Base-by-base conservation (phyloP, 1,139 yeast genomes). In the Suhomyces kunorum region DNA sequence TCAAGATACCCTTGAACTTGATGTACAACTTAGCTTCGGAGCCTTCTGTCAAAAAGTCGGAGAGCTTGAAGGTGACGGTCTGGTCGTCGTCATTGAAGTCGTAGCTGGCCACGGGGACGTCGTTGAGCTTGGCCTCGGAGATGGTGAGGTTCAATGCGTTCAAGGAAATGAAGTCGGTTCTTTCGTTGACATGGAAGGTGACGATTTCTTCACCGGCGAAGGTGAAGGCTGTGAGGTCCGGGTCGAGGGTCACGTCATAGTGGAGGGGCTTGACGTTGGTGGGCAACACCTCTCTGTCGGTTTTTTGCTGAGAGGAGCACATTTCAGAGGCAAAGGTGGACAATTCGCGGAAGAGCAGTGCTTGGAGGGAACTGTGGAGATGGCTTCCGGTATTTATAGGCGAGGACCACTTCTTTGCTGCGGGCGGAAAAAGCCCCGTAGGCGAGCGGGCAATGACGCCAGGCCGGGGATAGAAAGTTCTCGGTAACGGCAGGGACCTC, bases 181-280 rank as follows among this genome's bases (percentile, higher is more conserved):
- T 55, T 49, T 83, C 83, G 38, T 73, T 67, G 37, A 86, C 88
- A 33, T 74, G 72, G 50, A 87, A 70, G 38, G 81, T 83, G 54
- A 87, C 82, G 43, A 71, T 71, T 43, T 81, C 85, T 27, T 65
- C 64, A 50, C 95, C 96, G 34, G 71, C 68, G 56, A 81, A 88
- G 46, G 80, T 83, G 73, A 84, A 87, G 36, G 79, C 78, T 41
- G 74, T 75, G 51, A 87, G 80, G 53, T 80, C 71, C 28, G 96
- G 95, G 55, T 86, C 92, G 51, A 88, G 68, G 31, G 79, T 74
- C 49, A 87, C 65, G 48, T 78, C 77, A 60, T 87, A 87, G 61
- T 84, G 87, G 45, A 72, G 55, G 33, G 95, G 95, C 48, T 74
- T 80, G 49, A 86, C 88, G 53, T 82, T 78, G 32, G 77, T 69